A percentile compares a stretch with the other conserved stretches of the same genome.
Evolutionary conservation across 2,329 filamentous ascomycete species (phyloP).

Genomic region (Monosporascus sp.): DNA sequence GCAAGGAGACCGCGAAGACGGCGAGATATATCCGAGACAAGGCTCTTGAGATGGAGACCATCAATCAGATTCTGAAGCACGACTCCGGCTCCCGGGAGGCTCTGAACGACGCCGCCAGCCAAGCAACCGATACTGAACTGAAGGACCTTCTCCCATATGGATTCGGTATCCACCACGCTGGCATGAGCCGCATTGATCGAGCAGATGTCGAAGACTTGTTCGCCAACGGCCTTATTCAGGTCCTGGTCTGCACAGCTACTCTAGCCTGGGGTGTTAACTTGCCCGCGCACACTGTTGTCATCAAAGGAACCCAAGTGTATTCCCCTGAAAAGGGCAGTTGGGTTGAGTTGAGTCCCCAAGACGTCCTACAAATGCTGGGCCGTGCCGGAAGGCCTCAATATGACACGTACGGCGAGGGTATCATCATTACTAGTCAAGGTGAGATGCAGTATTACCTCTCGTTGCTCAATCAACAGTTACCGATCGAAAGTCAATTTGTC

Average conservation of each 20-base stretch:
- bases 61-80: conserved; percentile 88
- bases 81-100: conserved; percentile 91
- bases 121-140: conserved; percentile 77
- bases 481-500: conserved; percentile 94
- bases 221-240: conserved; percentile 83
- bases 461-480: conserved; percentile 91
- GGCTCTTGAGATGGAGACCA: conserved; percentile 93
- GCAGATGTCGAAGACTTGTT: conserved; percentile 95
- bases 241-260: conserved; percentile 96
- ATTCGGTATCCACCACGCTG: conserved; percentile 96
- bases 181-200: conserved; percentile 93
- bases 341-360: conserved; percentile 95
- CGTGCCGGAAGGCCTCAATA: conserved; percentile 95
- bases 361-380: conserved; percentile 97
- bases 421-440: conserved; percentile 92
- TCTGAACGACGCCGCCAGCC: conserved; percentile 75
- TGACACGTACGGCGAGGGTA: conserved; percentile 96
- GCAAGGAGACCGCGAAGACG: conserved; percentile 97
- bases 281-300: conserved; percentile 95
- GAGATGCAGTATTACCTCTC: conserved; percentile 98
- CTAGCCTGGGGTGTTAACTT: conserved; percentile 98
- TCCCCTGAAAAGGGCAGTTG: conserved; percentile 98
- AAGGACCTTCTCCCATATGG: conserved; percentile 95
- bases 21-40: conserved; percentile 95
- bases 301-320: conserved; percentile 97